Evolutionary conservation across 169 alveolate species (phyloP).

Genomic region (Toxoplasma gondii): DNA sequence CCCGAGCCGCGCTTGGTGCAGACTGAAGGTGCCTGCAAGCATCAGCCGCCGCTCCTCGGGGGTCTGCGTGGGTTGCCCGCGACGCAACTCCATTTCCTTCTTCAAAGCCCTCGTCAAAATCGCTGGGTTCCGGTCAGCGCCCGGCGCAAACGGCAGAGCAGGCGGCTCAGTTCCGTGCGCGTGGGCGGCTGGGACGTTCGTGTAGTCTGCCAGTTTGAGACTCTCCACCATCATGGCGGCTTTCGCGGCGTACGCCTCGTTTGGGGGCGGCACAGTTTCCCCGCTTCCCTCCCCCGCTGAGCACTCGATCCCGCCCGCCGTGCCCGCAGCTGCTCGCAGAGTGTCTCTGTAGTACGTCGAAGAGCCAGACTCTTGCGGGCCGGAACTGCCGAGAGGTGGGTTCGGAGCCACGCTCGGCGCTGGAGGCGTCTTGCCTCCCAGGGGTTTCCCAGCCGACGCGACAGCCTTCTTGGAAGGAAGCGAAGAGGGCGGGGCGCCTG

Average conservation of each 20-base stretch:
- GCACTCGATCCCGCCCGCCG: neutral
- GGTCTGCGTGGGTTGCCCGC: conserved; percentile 11
- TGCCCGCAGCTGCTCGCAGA: neutral
- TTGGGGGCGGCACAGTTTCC: too few relatives aligned
- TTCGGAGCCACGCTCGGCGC: neutral
- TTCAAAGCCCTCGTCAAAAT: neutral
- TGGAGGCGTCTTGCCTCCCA: neutral
- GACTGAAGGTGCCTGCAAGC: neutral
- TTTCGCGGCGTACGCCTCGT: neutral
- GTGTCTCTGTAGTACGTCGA: neutral
- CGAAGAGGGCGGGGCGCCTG: too few relatives aligned
- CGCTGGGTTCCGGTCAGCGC: conserved; percentile 16
- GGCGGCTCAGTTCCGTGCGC: conserved; percentile 32
- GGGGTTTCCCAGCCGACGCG: too few relatives aligned
- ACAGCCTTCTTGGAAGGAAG: too few relatives aligned
- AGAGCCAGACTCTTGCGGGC: neutral
- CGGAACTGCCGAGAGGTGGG: neutral
- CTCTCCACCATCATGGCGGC: neutral
- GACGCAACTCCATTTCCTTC: neutral
- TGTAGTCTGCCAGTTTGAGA: neutral
- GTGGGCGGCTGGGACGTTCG: neutral
- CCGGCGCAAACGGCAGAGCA: neutral
- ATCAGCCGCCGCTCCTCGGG: neutral
- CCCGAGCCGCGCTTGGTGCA: neutral
- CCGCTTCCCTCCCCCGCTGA: neutral